Base-by-base conservation (phyloP, 2,329 filamentous ascomycete species). In the Xylariaceae sp. region DNA sequence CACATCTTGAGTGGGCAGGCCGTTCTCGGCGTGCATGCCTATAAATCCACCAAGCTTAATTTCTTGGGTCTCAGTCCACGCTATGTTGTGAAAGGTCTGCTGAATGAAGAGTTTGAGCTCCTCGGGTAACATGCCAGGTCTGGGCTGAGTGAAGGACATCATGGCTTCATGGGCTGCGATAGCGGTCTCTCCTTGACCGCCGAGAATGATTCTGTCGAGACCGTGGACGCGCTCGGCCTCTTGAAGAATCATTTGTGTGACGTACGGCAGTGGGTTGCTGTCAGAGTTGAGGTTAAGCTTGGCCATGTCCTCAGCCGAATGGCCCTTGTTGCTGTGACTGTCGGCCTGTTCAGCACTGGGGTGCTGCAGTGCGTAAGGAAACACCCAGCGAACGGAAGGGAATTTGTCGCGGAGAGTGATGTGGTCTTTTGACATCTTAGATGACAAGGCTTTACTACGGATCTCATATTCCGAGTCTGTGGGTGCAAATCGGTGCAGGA, bases 151-250 rank as follows among this genome's bases (percentile, higher is more conserved):
- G 33, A 60, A 53, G 1, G 50, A 43, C 2, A 42, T 46, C 51
- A 59, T 54, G 13, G 58, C 54, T 11, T 54, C 56, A 39, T 61
- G 59, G 10, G 59, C 58, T 1, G 59, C 59, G 34, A 57, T 42
- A 1, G 59, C 54, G 3, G 58, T 56, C 39, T 60, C 59, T 1
- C 59, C 59, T 28, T 61, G 59, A 6, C 59, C 59, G 14, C 59
- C 56, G 11, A 59, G 41, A 10, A 60, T 47, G 41, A 61, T 42
- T 9, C 41, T 54, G n/a, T 60, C 48, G 1, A 61, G 52, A 6
- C 56, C 54, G 12, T 54, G 52, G 1, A 44, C 56, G 1, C 17
- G 31, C 12, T 52, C 36, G 7, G 58, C 54, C 36, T 61, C 59
- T 17, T 50, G 56, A 2, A 60, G n/a, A 34, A 61, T 45, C 9